Conservation (phyloP, 2,329 filamentous ascomycete genomes). For the Trichoderma aggressivum region DNA sequence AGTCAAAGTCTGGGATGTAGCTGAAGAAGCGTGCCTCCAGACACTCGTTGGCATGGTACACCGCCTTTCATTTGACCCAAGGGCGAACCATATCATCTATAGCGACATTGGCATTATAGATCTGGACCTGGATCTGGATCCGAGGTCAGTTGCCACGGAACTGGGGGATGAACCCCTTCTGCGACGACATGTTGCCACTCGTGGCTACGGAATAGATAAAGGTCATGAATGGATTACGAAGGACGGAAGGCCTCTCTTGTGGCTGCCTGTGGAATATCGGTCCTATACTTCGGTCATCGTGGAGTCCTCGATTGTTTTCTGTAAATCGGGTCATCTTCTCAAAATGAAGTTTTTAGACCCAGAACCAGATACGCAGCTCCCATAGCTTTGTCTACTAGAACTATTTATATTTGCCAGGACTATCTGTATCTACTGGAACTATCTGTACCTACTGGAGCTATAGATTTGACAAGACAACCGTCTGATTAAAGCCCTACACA, state of each 20-base stretch:
- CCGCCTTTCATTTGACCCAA: background rate
- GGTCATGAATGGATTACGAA: conserved; percentile 16
- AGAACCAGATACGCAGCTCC: background rate
- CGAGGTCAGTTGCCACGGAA: background rate
- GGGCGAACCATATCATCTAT: background rate
- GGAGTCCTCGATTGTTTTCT: background rate
- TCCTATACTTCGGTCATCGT: background rate
- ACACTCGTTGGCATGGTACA: background rate
- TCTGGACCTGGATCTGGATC: background rate
- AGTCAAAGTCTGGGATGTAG: conserved; percentile 14
- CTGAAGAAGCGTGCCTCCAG: background rate
- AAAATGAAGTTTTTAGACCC: conserved; percentile 19
- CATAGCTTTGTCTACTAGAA: background rate
- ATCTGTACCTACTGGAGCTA: background rate
- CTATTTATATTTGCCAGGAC: background rate
- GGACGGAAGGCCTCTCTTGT: conserved; percentile 19
- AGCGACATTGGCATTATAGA: conserved; percentile 4
- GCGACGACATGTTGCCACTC: background rate
- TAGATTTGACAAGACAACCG: too few relatives aligned
- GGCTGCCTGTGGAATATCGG: conserved; percentile 20
- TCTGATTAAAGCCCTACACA: too few relatives aligned
- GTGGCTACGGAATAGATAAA: background rate
- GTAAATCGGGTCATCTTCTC: background rate
- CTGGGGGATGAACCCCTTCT: background rate
- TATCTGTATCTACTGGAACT: background rate